Base-by-base conservation (phyloP, 208 protist genomes). In the Trypanosoma mega region DNA sequence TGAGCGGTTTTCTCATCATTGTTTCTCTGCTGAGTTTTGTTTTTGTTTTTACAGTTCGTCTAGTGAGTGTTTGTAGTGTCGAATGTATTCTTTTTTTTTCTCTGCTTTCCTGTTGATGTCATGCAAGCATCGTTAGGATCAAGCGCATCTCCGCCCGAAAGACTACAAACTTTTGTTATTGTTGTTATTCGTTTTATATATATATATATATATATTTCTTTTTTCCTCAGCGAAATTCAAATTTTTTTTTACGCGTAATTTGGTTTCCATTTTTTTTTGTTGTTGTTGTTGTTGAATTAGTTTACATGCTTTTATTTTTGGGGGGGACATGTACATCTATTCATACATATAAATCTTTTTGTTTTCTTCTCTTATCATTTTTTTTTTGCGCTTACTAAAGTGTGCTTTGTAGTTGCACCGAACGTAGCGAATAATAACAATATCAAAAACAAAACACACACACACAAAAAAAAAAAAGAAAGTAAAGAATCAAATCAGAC, bases 171-270 rank as follows among this genome's bases (percentile, higher is more conserved):
- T n/a, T n/a, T n/a, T n/a, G n/a, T n/a, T n/a, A n/a, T n/a, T n/a
- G n/a, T n/a, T n/a, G n/a, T n/a, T n/a, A n/a, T n/a, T n/a, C n/a
- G n/a, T n/a, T 31, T 30, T 46, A 16, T n/a, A 34, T 14, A 23
- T 57, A 27, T 27, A 45, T 52, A 31, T 26, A 14, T 37, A 47
- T 60, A 21, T 48, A 33, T 59, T 49, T 59, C 5, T 46, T 49
- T 33, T 7, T 49, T n/a, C 29, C 11, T 60, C 14, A 2, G 34
- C 48, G 34, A 36, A 0, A 18, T 18, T 20, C 31, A 7, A 29
- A 55, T 9, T 44, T 55, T 2, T 44, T 37, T 21, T 2, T 29
- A 3, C 18, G 11, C 2, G 7, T 44, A 23, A 23, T 45, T 37
- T 12, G 7, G 11, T 56, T 8, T 45, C 6, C 30, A 18, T 12